These are phyloP conservation scores for Catenaria anguillulae DNA, from an alignment of 371 early-diverging fungal species.

Conservation along the genomic window DNA sequence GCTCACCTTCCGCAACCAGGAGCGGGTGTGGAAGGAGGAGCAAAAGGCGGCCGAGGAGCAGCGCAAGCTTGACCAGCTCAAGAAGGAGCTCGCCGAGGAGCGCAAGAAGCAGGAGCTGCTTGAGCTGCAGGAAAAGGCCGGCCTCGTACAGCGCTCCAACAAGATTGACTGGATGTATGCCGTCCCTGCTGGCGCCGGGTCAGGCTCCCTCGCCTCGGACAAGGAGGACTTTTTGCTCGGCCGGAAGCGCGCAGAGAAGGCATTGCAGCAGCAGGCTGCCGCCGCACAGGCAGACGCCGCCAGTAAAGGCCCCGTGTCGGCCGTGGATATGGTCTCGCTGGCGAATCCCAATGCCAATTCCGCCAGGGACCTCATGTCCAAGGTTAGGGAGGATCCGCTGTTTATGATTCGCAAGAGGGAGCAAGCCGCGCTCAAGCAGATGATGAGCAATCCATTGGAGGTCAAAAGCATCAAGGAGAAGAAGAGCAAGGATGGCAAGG, in stretches of 20 bases:
- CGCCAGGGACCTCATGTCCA: slow-evolving; percentile 60
- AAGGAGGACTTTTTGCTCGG: slow-evolving; percentile 84
- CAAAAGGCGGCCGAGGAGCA: slow-evolving; percentile 67
- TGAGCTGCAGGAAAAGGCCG: slow-evolving; percentile 59
- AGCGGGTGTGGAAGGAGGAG: slow-evolving; percentile 82
- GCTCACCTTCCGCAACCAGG: slow-evolving; percentile 72
- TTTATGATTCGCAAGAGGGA: slow-evolving; percentile 71
- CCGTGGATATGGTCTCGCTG: slow-evolving; percentile 15
- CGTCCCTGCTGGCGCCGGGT: slow-evolving; percentile 42
- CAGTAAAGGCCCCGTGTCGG: slow-evolving; percentile 13
- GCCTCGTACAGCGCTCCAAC: slow-evolving; percentile 48
- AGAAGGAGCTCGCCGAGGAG: slow-evolving; percentile 83
- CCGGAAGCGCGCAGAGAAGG: slow-evolving; percentile 57
- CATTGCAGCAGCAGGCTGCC: slow-evolving; percentile 26
- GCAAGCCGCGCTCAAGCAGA: slow-evolving; percentile 57
- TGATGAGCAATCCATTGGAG: slow-evolving; percentile 57
- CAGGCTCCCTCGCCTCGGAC: slow-evolving; percentile 40
- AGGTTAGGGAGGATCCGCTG: slow-evolving; percentile 84
- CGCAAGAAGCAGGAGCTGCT: slow-evolving; percentile 71
- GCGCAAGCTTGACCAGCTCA: slow-evolving; percentile 68
- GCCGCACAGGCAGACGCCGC: slow-evolving; percentile 3
- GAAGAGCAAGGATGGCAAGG: slow-evolving; percentile 28
- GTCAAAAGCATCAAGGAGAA: slow-evolving; percentile 37
- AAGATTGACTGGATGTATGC: slow-evolving; percentile 94
- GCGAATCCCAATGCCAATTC: slow-evolving; percentile 54